phyloP scores from a whole-genome alignment of 2,329 filamentous ascomycete species.

The Apiospora pterosperma region DNA sequence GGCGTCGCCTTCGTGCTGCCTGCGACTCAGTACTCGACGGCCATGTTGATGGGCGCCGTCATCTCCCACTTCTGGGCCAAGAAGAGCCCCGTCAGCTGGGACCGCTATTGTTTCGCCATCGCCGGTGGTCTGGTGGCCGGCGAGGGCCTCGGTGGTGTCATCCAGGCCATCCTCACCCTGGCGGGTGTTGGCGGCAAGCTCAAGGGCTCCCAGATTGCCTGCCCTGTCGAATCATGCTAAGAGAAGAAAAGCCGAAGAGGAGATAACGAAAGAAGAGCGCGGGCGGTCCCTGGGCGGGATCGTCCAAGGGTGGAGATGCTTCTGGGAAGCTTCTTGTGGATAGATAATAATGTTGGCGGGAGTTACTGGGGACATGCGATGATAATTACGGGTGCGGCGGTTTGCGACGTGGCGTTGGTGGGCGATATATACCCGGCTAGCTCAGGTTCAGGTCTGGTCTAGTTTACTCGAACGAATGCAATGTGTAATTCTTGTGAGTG shows the following conservation, averaged over 20 bases:
- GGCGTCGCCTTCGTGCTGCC: slow-evolving; percentile 58
- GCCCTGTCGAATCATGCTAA: background rate
- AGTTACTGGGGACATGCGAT: background rate
- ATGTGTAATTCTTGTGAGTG: background rate
- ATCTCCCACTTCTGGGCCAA: slow-evolving; percentile 53
- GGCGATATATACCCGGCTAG: background rate
- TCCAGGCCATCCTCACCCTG: slow-evolving; percentile 48
- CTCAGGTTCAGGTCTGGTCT: background rate
- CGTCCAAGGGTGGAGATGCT: background rate
- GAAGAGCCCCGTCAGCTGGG: slow-evolving; percentile 45
- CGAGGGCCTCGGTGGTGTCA: slow-evolving; percentile 59
- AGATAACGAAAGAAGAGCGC: background rate
- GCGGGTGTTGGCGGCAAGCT: slow-evolving; percentile 18
- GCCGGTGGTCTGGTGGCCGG: slow-evolving; percentile 61
- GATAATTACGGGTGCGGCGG: too few relatives aligned
- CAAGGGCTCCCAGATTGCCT: background rate
- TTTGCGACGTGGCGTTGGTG: background rate
- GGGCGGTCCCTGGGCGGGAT: background rate
- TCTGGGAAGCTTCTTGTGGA: background rate
- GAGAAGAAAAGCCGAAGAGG: background rate
- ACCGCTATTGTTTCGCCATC: slow-evolving; percentile 55
- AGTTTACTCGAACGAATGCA: background rate
- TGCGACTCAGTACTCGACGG: slow-evolving; percentile 53
- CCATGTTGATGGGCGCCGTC: slow-evolving; percentile 54
- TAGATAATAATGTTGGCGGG: background rate